These are phyloP conservation scores for Lipomyces sp. DNA, from an alignment of 805 yeast species.

Conservation along the genomic window DNA sequence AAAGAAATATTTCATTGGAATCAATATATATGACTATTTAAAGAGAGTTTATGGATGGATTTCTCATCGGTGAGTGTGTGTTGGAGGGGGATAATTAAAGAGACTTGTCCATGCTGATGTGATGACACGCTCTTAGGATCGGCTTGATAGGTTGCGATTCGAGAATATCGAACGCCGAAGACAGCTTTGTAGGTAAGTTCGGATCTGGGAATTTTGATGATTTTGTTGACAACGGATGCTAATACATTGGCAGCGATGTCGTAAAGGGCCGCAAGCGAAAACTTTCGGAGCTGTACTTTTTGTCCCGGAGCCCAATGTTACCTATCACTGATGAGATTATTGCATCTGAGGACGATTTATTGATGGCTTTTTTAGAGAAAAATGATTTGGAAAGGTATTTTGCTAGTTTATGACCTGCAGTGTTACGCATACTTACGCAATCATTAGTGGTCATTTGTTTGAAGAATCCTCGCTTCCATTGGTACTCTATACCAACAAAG, in stretches of 20 bases:
- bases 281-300: conserved; percentile 63
- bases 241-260: conserved; percentile 45
- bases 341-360: conserved; percentile 49
- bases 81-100: neutral
- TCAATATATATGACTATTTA: neutral
- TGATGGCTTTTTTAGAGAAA: conserved; percentile 54
- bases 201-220: conserved; percentile 6
- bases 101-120: conserved; percentile 6
- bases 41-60: conserved; percentile 24
- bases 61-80: conserved; percentile 27
- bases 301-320: conserved; percentile 57
- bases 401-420: neutral
- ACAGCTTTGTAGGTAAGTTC: conserved; percentile 48
- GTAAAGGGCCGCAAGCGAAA: conserved; percentile 59
- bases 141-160: conserved; percentile 51
- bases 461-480: conserved; percentile 45
- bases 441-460: conserved; percentile 41
- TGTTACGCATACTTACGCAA: conserved; percentile 11
- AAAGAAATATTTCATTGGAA: neutral
- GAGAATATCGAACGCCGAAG: conserved; percentile 55
- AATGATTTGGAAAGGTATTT: conserved; percentile 58
- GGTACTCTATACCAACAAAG: conserved; percentile 18
- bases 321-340: conserved; percentile 51
- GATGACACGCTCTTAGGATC: conserved; percentile 22
- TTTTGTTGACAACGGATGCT: neutral